Conservation (phyloP, 331 rosid genomes). For the Pyracantha coccinea region DNA sequence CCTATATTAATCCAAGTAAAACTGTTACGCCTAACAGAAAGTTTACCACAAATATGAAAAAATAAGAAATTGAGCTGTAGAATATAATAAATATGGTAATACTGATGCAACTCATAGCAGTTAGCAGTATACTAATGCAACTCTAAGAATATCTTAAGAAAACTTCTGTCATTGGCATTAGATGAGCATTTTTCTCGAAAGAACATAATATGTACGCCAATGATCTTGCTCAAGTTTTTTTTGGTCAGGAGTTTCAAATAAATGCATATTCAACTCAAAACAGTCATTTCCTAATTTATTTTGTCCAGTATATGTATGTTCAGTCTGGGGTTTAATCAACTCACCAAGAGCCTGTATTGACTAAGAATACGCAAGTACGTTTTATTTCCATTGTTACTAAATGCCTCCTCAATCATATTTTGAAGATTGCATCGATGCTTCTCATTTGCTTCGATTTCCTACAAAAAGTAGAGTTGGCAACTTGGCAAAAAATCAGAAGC, state of each 20-base stretch:
- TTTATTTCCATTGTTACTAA: conserved; percentile 44
- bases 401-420: conserved; percentile 52
- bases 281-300: neutral
- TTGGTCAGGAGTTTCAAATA: neutral
- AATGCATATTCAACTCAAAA: neutral
- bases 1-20: conserved; percentile 15
- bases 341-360: conserved; percentile 57
- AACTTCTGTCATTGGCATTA: neutral
- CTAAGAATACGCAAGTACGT: conserved; percentile 55
- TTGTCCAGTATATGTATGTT: neutral
- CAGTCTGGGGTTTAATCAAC: conserved; percentile 1
- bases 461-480: neutral
- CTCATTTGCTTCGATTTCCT: conserved; percentile 62
- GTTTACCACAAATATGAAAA: neutral
- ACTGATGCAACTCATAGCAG: neutral
- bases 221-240: neutral
- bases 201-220: neutral
- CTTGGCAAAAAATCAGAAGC: neutral
- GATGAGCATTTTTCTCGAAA: neutral
- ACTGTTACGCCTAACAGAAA: neutral
- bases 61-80: neutral
- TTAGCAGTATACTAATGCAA: neutral
- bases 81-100: neutral
- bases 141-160: neutral
- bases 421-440: conserved; percentile 49